Evolutionary conservation across 2,329 filamentous ascomycete genomes (phyloP), one percentile per base, ranked within the genome.

Genomic region (Nakataea oryzae): DNA sequence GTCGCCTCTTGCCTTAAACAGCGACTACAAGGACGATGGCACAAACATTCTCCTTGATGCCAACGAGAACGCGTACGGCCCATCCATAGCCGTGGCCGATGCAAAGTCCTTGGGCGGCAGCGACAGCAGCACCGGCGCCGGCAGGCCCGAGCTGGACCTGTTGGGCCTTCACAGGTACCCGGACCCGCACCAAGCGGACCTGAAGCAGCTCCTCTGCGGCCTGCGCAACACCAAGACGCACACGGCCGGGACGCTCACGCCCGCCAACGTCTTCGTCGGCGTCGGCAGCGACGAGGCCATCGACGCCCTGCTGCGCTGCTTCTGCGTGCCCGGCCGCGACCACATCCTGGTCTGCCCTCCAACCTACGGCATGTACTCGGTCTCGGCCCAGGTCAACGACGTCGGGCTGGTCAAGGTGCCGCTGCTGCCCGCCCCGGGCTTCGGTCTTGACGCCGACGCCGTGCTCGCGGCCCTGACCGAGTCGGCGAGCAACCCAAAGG

Each of bases 11-110:
- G 62, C 67, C 67, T 74, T 67, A 72, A 68, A 60, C 72, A 96
- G 91, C 78, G 95, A 99, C 83, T 97, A 99, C 84, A 97, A 99
- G 79, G 93, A 99, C 74, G 90, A 99, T 73, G 95, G 95, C 68
- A 93, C 87, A 63, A 97, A 97, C 71, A 86, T 97, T 70, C 87
- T 99, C 61, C 89, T 99, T 67, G 95, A 99, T 73, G 95, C 95
- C 69, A 99, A 99, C 71, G 95, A 99, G 78, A 99, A 99, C 72
- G 92, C 95, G 64, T 97, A 89, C 70, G 95, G 95, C 0, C 93
- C 95, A 0, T 88, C 90, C 1, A 78, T 97, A 59, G 77, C 79
- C 13, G 78, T 79, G 59, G 75, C 83, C 13, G 72, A 79, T 60
- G 72, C 76, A 2, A 71, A 55, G 76, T 76, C 65, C 74, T 75